Evolutionary conservation across 768 basidiomycete species (phyloP).

Genomic region (Termitomyces bulborhizus): DNA sequence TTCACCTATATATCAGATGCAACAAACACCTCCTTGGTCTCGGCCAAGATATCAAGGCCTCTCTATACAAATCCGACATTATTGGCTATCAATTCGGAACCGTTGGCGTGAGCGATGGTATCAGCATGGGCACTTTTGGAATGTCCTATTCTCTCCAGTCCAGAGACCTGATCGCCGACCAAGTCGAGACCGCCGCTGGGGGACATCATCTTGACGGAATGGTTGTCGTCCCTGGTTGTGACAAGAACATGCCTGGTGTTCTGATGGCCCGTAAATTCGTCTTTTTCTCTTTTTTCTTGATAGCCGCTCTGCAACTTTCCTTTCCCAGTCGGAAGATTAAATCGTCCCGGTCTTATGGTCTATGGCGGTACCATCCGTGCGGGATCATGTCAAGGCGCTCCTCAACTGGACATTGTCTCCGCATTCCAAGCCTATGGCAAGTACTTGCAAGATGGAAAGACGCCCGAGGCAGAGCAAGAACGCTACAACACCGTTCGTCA

Average conservation of each 20-base stretch:
- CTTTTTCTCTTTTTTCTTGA: constrained; percentile 7
- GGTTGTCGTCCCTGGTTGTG: constrained; percentile 95
- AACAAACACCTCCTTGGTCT: constrained; percentile 90
- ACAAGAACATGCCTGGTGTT: constrained; percentile 99
- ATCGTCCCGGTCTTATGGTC: constrained; percentile 95
- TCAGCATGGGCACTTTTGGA: constrained; percentile 94
- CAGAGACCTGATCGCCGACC: constrained; percentile 95
- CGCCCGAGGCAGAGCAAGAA: constrained; percentile 71
- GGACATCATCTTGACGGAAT: constrained; percentile 98
- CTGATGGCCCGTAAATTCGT: constrained; percentile 80
- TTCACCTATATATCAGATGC: constrained; percentile 54
- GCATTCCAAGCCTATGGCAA: constrained; percentile 98
- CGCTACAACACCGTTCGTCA: constrained; percentile 86
- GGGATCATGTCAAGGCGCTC: constrained; percentile 83
- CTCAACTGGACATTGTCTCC: constrained; percentile 91
- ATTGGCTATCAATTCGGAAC: constrained; percentile 98
- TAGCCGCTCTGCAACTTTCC: constrained; percentile 15
- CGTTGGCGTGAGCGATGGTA: constrained; percentile 96
- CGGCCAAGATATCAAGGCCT: constrained; percentile 82
- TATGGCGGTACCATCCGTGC: constrained; percentile 95
- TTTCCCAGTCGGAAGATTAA: constrained; percentile 78
- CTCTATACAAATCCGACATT: constrained; percentile 60
- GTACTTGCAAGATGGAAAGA: constrained; percentile 86
- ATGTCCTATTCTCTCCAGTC: constrained; percentile 98
- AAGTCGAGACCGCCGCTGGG: constrained; percentile 92